Conservation (phyloP, 2,329 filamentous ascomycete species). For the Colletotrichum tamarilloi region DNA sequence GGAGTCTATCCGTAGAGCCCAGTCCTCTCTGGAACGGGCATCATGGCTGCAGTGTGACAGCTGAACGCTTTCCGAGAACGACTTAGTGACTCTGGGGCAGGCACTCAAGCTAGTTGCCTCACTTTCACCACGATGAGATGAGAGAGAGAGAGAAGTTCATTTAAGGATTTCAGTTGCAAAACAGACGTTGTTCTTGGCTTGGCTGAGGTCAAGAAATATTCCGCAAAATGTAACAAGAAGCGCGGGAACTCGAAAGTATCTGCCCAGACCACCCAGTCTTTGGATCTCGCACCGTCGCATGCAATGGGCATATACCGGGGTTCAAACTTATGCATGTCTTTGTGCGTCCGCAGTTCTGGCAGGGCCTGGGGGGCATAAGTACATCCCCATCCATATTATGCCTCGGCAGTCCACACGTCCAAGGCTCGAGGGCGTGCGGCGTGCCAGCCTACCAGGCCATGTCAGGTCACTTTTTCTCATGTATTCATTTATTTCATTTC, state of each 20-base stretch:
- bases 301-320: not conserved
- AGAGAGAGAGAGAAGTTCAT: not conserved
- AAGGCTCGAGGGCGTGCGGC: no score
- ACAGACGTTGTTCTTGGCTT: not conserved
- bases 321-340: conserved; percentile 12
- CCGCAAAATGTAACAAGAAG: not conserved
- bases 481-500: not conserved
- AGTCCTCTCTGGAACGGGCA: not conserved
- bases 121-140: not conserved
- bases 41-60: conserved; percentile 2
- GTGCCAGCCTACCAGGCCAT: no score
- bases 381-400: not conserved
- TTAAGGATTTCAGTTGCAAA: not conserved
- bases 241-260: not conserved
- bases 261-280: not conserved
- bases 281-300: not conserved
- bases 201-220: not conserved
- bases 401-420: conserved; percentile 4
- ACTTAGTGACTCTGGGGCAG: not conserved
- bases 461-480: not conserved
- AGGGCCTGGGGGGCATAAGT: not conserved
- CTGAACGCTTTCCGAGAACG: not conserved
- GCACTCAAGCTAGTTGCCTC: not conserved
- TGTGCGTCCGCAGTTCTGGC: not conserved
- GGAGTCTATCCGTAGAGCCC: not conserved